Evolutionary conservation across 805 yeast species (phyloP), one percentile per base, ranked within the genome.

Genomic region (Monosporozyma solicola): DNA sequence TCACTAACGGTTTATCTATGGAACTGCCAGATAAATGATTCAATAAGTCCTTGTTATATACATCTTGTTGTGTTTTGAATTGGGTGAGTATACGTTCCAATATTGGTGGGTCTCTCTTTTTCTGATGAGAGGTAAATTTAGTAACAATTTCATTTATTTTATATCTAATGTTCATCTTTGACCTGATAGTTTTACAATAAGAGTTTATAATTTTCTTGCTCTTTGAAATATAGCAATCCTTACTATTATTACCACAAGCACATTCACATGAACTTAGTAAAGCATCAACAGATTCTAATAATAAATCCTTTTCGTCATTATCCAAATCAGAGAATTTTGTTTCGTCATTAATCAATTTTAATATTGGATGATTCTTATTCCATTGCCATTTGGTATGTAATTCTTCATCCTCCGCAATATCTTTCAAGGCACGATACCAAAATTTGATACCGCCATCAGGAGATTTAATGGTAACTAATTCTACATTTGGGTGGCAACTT

Each of bases 331-430:
- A 90, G 64, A 84, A 81, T 41, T 70, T 61, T 60, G 69, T 57
- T 20, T 71, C 64, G 9, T 76, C 72, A 24, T 71, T 65, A 25
- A 77, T 73, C 53, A 86, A 67, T 58, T 76, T 74, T 49, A 72
- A 68, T 41, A 89, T 85, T 1, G 97, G 95, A 63, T 90, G 96
- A 13, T 70, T 58, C 2, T 66, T 62, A 64, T 89, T 96, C 96
- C 97, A 92, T 54, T 84, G 86, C 98, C 98, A 92, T 1, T 82
- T 80, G 5, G 88, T 67, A 0, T 92, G 78, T 27, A 92, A 69
- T 64, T 91, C 97, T 46, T 83, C 80, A 8, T 82, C 89, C 11
- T 76, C 69, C 52, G 75, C 74, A 29, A 91, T 78, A 2, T 78
- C 78, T 49, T 73, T 76, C 1, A 76, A 65, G 0, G 97, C 80